Base-by-base conservation (phyloP, 1,284 basidiomycete species). In the Marasmius oreades region DNA sequence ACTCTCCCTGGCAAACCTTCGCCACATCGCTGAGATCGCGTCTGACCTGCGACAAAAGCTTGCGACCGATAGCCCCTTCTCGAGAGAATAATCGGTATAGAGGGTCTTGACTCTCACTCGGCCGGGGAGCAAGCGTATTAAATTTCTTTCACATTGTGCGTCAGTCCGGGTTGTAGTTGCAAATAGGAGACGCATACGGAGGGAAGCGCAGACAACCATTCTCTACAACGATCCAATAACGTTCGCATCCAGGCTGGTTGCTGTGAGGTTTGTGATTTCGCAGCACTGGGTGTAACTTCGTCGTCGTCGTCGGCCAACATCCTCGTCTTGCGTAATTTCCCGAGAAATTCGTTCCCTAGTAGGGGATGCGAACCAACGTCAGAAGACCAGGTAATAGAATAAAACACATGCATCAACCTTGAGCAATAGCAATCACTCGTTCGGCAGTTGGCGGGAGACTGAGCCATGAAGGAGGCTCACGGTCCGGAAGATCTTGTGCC, bases 191-290 rank as follows among this genome's bases (percentile, higher is more conserved):
- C 28, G 70, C 84, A 64, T 64, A 93, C 93, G 55, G 79, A 73
- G 46, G 93, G 95, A 3, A 97, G 72, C 51, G 82, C 78, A 6
- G 75, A 76, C 37, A 95, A 77, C 92, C 93, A 96, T 69, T 93
- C 90, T 46, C 81, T 78, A 66, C 92, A 92, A 46, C 91, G 86
- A 46, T 89, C 85, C 55, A 87, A 78, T 34, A 97, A 75, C 16
- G 82, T 79, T 39, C 89, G 82, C 95, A 97, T 97, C 95, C 95
- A 97, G 0, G 89, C 90, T 2, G 95, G 95, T 67, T 93, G 89
- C 55, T 88, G 84, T 4, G 81, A 80, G 1, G 81, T 72, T 54
- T 84, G 82, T 31, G 81, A 77, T 64, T 87, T 85, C 6, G 82
- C 72, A 22, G 77, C 76, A 22, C 76, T 69, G 22, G 78, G 69